Conservation (phyloP, 1,284 basidiomycete genomes). For the Irpex sp. region DNA sequence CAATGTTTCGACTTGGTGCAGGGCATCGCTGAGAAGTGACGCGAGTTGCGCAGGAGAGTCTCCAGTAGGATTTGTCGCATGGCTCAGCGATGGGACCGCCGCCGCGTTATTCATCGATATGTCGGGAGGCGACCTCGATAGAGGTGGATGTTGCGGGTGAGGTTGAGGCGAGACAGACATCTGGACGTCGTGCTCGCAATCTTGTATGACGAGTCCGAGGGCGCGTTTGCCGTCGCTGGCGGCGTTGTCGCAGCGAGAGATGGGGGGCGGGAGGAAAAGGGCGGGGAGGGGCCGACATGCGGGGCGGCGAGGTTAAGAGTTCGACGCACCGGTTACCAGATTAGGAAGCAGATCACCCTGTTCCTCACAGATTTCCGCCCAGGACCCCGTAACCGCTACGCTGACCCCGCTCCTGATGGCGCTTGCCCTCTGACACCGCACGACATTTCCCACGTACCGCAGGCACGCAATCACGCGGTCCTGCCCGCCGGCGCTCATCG, state of each 20-base stretch:
- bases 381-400: constrained; percentile 12
- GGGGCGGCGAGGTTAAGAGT: constrained; percentile 17
- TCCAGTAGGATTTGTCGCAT: constrained; percentile 14
- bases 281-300: constrained; percentile 13
- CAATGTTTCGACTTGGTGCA: constrained; percentile 47
- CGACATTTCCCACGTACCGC: constrained; percentile 10
- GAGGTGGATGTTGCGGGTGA: constrained; percentile 4
- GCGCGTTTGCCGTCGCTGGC: constrained; percentile 2
- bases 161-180: constrained; percentile 15
- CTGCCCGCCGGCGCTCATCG: constrained; percentile 7
- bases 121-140: constrained; percentile 9
- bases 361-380: constrained; percentile 12
- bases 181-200: neutral
- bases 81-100: constrained; percentile 2
- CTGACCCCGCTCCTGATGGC: constrained; percentile 14
- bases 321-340: constrained; percentile 11
- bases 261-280: constrained; percentile 17
- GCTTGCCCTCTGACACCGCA: constrained; percentile 15
- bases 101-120: constrained; percentile 3
- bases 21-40: constrained; percentile 46
- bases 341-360: constrained; percentile 18
- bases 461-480: constrained; percentile 9
- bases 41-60: constrained; percentile 51
- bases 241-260: constrained; percentile 9
- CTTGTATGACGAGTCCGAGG: neutral